Conservation (phyloP, 2,329 filamentous ascomycete species). For the Phoma sp. region DNA sequence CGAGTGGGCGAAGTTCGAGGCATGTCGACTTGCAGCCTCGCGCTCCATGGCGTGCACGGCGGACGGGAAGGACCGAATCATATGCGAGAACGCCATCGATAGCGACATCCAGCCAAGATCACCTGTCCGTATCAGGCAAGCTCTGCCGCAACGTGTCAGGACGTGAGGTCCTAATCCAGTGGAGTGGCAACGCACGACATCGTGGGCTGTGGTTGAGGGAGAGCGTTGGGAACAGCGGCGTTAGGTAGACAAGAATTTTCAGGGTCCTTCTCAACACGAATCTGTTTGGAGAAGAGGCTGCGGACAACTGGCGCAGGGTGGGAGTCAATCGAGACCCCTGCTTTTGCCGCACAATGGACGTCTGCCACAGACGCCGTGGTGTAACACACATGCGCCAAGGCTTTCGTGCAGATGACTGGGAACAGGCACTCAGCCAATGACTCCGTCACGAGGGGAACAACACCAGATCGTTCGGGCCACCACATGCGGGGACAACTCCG, state of each 20-base stretch:
- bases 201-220: constrained; percentile 19
- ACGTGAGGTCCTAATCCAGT: constrained; percentile 20
- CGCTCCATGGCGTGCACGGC: constrained; percentile 33
- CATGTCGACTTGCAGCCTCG: constrained; percentile 41
- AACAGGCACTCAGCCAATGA: constrained; percentile 30
- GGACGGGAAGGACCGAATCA: constrained; percentile 43
- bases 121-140: constrained; percentile 27
- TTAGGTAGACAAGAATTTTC: constrained; percentile 2
- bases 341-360: constrained; percentile 23
- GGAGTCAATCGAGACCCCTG: constrained; percentile 18
- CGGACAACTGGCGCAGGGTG: constrained; percentile 11
- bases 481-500: constrained; percentile 19
- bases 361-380: constrained; percentile 30
- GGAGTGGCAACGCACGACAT: constrained; percentile 28
- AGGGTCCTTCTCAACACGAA: constrained; percentile 1
- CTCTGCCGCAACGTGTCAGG: constrained; percentile 23
- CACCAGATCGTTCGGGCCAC: constrained; percentile 16
- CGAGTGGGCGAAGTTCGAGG: constrained; percentile 23
- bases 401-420: constrained; percentile 20
- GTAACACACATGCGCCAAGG: constrained; percentile 27
- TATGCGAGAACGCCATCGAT: constrained; percentile 25
- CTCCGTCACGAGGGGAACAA: constrained; percentile 30
- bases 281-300: constrained; percentile 6
- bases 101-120: constrained; percentile 39
- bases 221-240: constrained; percentile 1